phyloP scores from a whole-genome alignment of 176 grass and related monocot genomes.

The Musa troglodytarum region DNA sequence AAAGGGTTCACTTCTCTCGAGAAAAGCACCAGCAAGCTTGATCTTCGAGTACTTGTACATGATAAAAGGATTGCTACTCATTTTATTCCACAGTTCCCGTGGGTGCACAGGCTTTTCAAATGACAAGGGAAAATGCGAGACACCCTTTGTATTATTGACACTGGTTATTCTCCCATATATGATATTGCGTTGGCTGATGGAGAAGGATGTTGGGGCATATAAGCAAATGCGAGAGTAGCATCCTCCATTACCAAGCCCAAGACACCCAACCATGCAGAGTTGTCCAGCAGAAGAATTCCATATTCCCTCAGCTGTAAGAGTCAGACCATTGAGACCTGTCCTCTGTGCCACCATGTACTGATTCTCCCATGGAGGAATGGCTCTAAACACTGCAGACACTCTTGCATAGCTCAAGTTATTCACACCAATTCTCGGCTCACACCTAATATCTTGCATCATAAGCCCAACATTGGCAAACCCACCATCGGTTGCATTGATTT shows the following conservation, averaged over 20 bases:
- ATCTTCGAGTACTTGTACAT: constrained; percentile 51
- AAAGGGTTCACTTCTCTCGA: constrained; percentile 54
- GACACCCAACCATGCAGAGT: constrained; percentile 91
- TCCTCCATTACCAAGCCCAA: constrained; percentile 24
- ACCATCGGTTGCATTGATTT: constrained; percentile 30
- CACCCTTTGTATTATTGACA: constrained; percentile 21
- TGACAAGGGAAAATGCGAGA: constrained; percentile 34
- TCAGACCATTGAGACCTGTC: constrained; percentile 47
- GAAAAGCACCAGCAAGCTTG: constrained; percentile 37
- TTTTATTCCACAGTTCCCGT: constrained; percentile 37
- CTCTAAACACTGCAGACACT: constrained; percentile 71
- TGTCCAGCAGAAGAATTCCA: constrained; percentile 60
- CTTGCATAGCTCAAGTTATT: constrained; percentile 26
- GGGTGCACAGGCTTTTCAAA: constrained; percentile 42
- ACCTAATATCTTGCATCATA: constrained; percentile 74
- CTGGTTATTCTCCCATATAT: constrained; percentile 51
- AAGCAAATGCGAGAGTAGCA: constrained; percentile 69
- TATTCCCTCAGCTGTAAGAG: constrained; percentile 59
- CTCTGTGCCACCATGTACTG: constrained; percentile 35
- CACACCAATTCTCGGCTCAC: constrained; percentile 23
- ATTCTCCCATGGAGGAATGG: constrained; percentile 41
- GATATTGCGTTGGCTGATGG: constrained; percentile 43
- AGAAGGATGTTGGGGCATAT: constrained; percentile 58
- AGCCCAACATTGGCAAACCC: constrained; percentile 40
- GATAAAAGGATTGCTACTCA: constrained; percentile 28